Base-by-base conservation (phyloP, 805 yeast species). In the Candida lessepsii region DNA sequence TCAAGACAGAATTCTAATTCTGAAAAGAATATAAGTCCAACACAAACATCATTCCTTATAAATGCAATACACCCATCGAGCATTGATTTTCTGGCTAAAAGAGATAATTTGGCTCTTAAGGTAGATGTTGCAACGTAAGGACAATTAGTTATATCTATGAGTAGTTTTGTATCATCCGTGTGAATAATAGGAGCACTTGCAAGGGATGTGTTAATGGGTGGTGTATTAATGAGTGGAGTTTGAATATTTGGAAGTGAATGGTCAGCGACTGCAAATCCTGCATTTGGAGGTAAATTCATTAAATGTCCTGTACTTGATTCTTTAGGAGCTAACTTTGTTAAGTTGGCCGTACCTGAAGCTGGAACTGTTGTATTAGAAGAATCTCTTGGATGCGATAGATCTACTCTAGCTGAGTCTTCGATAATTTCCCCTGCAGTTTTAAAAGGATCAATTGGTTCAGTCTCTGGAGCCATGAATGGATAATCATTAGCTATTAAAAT, bases 31-130 rank as follows among this genome's bases (percentile, higher is more conserved):
- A 78, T 45, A 4, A 75, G 42, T 0, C 82, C 83, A 13, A 71
- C 67, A 49, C 56, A 64, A 27, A 39, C 53, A 44, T 45, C 38
- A 29, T 58, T 54, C 33, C 62, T 60, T n/a, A 74, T 51, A 5
- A 78, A 54, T 1, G 81, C 76, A 16, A 78, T 51, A 47, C 78
- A 74, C 0, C 80, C 81, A 54, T 78, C 83, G 16, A 74, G 51
- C 35, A 75, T 60, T 3, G 71, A 68, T 11, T 61, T 58, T 14
- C 52, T 48, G 28, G 73, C 78, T n/a, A 75, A 55, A 7, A 56
- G 39, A 2, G 45, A 35, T 24, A 76, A 50, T 44, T 68, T 68
- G 2, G 50, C 29, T 35, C 70, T 55, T 17, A 77, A 51, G 7
- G 46, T 45, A 1, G 58, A 33, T 8, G 59, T 50, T 1, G 72